Percentiles rank a stretch among this genome's conserved stretches.
phyloP scores from a whole-genome alignment of 2,329 filamentous ascomycete genomes.

The Aspergillus quadricinctus region DNA sequence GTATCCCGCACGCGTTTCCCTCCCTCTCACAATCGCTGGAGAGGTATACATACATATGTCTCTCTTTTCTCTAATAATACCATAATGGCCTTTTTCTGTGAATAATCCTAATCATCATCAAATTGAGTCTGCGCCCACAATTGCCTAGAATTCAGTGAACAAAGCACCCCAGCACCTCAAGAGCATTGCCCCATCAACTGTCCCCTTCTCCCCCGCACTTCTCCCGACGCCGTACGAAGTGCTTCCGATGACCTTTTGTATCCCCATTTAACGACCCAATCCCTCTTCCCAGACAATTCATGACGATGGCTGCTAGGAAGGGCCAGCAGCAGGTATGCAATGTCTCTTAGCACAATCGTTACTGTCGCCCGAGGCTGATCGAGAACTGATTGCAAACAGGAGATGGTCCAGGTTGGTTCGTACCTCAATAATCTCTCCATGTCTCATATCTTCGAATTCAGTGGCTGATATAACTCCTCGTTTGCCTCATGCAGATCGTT shows the following conservation, averaged over 20 bases:
- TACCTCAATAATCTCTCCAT: slow-evolving; percentile 33
- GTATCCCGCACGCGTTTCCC: neutral
- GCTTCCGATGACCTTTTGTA: slow-evolving; percentile 10
- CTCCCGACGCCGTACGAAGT: neutral
- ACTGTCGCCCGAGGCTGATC: neutral
- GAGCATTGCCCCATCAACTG: neutral
- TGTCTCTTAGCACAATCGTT: neutral
- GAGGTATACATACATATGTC: neutral
- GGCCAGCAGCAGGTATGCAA: slow-evolving; percentile 64
- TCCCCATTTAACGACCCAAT: slow-evolving; percentile 12
- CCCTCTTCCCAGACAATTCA: slow-evolving; percentile 9
- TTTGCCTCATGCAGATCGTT: slow-evolving; percentile 30
- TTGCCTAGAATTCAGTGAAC: neutral
- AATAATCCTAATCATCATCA: neutral
- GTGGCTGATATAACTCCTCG: slow-evolving; percentile 20
- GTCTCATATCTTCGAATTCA: slow-evolving; percentile 6
- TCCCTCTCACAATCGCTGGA: neutral
- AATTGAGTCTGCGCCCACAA: neutral
- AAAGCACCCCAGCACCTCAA: slow-evolving; percentile 6
- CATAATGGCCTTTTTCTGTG: neutral
- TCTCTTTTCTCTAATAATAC: neutral
- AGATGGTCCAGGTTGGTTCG: slow-evolving; percentile 99
- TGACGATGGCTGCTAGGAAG: slow-evolving; percentile 48
- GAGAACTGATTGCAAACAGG: slow-evolving; percentile 49
- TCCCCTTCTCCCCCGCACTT: slow-evolving; percentile 3